phyloP scores from a whole-genome alignment of 2,329 filamentous ascomycete genomes.

The Sphaerostilbella broomeana region DNA sequence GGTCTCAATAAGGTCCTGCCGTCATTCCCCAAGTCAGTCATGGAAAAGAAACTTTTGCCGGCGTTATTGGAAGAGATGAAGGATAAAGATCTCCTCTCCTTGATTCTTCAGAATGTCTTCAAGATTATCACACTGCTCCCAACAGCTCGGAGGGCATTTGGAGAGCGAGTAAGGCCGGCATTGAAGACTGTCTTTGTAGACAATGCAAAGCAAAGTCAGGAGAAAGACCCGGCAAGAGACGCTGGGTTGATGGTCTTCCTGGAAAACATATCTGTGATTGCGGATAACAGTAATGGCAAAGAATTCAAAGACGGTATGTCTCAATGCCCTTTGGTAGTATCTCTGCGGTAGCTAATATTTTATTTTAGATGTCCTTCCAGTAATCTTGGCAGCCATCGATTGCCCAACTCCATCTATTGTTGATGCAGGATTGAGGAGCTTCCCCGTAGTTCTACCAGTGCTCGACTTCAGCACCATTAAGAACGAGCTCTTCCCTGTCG shows the following conservation, averaged over 20 bases:
- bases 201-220: constrained; percentile 50
- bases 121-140: constrained; percentile 78
- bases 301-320: constrained; percentile 85
- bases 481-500: constrained; percentile 89
- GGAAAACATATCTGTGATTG: constrained; percentile 70
- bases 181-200: constrained; percentile 76
- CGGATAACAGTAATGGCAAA: constrained; percentile 77
- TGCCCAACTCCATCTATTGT: constrained; percentile 85
- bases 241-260: constrained; percentile 87
- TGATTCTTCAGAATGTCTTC: constrained; percentile 88
- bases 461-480: constrained; percentile 97
- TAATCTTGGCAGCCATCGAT: constrained; percentile 76
- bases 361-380: constrained; percentile 70
- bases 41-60: constrained; percentile 90
- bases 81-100: constrained; percentile 75
- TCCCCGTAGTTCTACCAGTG: constrained; percentile 75
- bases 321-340: constrained; percentile 8
- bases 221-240: constrained; percentile 78
- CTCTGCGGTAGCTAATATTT: not conserved
- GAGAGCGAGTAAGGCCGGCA: constrained; percentile 77
- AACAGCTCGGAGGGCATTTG: constrained; percentile 69
- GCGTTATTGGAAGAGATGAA: constrained; percentile 90
- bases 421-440: constrained; percentile 71
- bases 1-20: constrained; percentile 80
- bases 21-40: constrained; percentile 86